Evolutionary conservation across 495 filamentous ascomycete genomes (phyloP), one percentile per base, ranked within the genome.

Genomic region (Pyronema omphalodes): DNA sequence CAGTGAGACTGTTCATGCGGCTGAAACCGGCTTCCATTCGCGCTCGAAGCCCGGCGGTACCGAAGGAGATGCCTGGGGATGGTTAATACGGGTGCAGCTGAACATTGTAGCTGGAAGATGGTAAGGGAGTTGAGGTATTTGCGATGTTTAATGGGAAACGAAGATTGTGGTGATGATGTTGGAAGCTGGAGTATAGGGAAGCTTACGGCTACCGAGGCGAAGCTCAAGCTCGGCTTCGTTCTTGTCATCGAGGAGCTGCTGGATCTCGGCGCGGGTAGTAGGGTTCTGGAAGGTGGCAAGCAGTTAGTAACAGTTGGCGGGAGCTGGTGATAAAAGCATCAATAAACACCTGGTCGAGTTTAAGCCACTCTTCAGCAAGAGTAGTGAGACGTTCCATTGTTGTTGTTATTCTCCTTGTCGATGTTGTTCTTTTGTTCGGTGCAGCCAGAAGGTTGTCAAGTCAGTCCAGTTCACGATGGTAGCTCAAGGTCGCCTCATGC

Each of bases 21-120:
- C 78, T 70, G 65, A 83, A 84, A 0, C 82, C 82, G 35, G 80
- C 80, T 54, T 78, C 71, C 82, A 86, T 86, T 37, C 71, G 73
- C 44, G 77, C 79, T 12, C 82, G 74, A 0, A 86, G 70, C 15
- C 63, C 62, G 57, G 18, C 9, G 29, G 23, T 29, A 5, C 17
- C 11, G 47, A 50, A 17, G 47, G 14, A 47, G 12, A 47, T 9
- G 52, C 35, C 36, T 8, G 29, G 47, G 4, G n/a, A n/a, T 1
- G 15, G 17, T 14, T 14, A 15, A 34, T 51, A 58, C 81, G 81
- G 47, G 82, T 80, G 9, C 82, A 84, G 18, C 82, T 82, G 56
- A 84, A 84, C 51, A 77, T 70, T 59, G 84, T 78, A 44, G 76
- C 75, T 77, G 53, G 34, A 44, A 51, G 37, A 7, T 15, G 34